Conservation (phyloP, 1,284 basidiomycete species). For the Singerocomus inundabilis region DNA sequence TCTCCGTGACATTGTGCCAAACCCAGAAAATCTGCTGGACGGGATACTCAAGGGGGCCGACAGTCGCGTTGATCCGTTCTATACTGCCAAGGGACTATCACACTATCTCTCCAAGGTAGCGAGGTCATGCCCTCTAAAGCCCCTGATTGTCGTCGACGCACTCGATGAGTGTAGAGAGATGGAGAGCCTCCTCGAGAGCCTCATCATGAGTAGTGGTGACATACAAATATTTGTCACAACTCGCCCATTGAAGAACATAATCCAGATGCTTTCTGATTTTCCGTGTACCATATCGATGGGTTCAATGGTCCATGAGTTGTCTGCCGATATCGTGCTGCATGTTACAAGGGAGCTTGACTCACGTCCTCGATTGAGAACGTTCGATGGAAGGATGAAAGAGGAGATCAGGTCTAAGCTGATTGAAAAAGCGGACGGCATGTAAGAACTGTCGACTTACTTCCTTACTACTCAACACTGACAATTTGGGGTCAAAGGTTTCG, state of each 20-base stretch:
- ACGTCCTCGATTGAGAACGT: neutral
- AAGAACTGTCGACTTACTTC: neutral
- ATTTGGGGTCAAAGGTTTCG: constrained; percentile 4
- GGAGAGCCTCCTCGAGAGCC: constrained; percentile 2
- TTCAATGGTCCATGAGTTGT: constrained; percentile 1
- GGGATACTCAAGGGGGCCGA: constrained; percentile 4
- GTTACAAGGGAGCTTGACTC: constrained; percentile 8
- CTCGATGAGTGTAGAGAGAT: constrained; percentile 15
- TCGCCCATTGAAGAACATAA: constrained; percentile 7
- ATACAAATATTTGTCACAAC: constrained; percentile 7
- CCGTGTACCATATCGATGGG: constrained; percentile 10
- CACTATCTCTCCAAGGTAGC: constrained; percentile 1
- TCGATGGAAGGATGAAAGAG: neutral
- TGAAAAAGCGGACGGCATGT: constrained; percentile 8
- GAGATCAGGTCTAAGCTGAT: constrained; percentile 8
- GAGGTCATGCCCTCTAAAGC: constrained; percentile 1
- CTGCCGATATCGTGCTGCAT: constrained; percentile 6
- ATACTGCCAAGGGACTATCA: constrained; percentile 4
- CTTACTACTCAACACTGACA: neutral
- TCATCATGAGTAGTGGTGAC: neutral
- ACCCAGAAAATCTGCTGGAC: constrained; percentile 6
- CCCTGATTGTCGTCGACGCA: constrained; percentile 8
- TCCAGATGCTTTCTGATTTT: neutral
- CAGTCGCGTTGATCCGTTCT: constrained; percentile 1
- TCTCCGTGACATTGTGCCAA: neutral